Evolutionary conservation across 495 filamentous ascomycete genomes (phyloP).

Genomic region (Aspergillus cavernicola): DNA sequence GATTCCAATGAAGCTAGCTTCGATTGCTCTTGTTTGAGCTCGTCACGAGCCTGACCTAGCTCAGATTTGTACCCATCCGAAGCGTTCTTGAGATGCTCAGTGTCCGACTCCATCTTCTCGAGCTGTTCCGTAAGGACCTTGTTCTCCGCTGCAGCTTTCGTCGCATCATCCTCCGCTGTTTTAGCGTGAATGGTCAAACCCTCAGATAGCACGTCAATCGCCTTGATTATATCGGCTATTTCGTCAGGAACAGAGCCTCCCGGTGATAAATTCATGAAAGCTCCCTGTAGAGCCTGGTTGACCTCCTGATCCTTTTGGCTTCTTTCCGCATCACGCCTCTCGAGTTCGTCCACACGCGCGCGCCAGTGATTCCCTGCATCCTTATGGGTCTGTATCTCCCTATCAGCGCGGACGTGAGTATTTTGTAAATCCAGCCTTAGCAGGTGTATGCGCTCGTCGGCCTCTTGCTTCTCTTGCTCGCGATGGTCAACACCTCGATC

Average conservation of each 20-base stretch:
- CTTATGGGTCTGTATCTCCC: conserved; percentile 52
- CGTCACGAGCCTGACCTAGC: conserved; percentile 33
- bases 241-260: conserved; percentile 55
- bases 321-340: conserved; percentile 38
- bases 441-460: conserved; percentile 63
- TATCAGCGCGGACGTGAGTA: conserved; percentile 50
- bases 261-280: conserved; percentile 59
- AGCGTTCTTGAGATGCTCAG: conserved; percentile 40
- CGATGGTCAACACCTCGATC: conserved; percentile 78
- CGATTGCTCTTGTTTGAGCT: conserved; percentile 53
- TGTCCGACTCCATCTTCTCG: conserved; percentile 35
- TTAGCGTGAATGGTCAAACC: conserved; percentile 49
- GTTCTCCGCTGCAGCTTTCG: conserved; percentile 36
- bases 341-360: conserved; percentile 47
- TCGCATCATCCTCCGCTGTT: conserved; percentile 37
- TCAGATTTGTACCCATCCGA: conserved; percentile 42
- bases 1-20: conserved; percentile 53
- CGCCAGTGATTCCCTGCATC: conserved; percentile 48
- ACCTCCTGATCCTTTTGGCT: conserved; percentile 51
- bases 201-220: conserved; percentile 58
- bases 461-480: conserved; percentile 68
- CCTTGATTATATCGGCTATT: conserved; percentile 54
- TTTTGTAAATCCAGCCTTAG: conserved; percentile 69
- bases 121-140: conserved; percentile 50
- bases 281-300: conserved; percentile 53